Base-by-base conservation (phyloP, 371 early-diverging fungal genomes). In the Rhizopus delemar region DNA sequence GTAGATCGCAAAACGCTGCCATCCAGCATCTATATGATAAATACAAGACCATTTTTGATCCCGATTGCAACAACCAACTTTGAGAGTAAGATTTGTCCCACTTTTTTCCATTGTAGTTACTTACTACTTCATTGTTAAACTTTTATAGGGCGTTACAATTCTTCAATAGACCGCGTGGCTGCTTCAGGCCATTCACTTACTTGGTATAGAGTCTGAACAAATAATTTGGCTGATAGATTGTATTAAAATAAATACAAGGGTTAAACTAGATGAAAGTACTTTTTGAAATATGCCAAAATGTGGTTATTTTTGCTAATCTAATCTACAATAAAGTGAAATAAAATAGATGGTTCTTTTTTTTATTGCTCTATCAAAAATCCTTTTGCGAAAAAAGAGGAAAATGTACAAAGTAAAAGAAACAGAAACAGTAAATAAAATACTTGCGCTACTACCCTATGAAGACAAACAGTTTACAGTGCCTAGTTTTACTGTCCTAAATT, bases 251-350 rank as follows among this genome's bases (percentile, higher is more conserved):
- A 56, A 56, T 56, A 46, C 56, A 56, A 56, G 56, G 46, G 35
- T 56, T 36, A 56, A 56, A 46, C 38, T 56, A 56, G 46, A 56
- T 46, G 49, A 53, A 56, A 48, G 35, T 46, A 56, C 46, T 41
- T 56, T 56, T 56, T 48, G 8, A 56, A 56, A 56, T 56, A 56
- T 56, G 56, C 49, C 56, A 56, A 56, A 56, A 56, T 56, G 56
- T 46, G 54, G 43, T 54, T 54, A 54, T 54, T 54, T 54, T 41
- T 54, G 39, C 28, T 53, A 53, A 53, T 53, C 36, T 53, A 41
- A 53, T 39, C 53, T 53, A 53, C 53, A 39, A 53, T 53, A 53
- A 53, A 53, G 41, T 53, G 53, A 53, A 53, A 53, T 53, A 53
- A 53, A 53, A 53, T 53, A 53, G 36, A 39, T 53, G 39, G 3